Conservation (phyloP, 148 eudicot genomes). For the Rhododendron vialii region DNA sequence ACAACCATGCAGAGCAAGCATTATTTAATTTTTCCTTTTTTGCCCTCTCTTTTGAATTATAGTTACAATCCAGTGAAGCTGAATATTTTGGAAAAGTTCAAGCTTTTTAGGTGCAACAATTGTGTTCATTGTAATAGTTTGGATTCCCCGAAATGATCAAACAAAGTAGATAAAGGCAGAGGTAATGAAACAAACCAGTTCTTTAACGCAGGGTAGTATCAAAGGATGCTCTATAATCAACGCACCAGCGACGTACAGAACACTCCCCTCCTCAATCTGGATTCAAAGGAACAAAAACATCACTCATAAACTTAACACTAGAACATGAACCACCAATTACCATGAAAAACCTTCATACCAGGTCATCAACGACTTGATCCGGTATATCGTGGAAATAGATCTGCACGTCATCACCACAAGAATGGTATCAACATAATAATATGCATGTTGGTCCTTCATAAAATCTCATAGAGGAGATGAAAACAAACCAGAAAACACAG, state of each 20-base stretch:
- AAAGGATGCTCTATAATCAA: slow-evolving; percentile 87
- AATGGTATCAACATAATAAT: not conserved
- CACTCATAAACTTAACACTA: not conserved
- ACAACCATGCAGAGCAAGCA: not conserved
- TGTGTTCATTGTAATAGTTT: not conserved
- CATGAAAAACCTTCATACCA: slow-evolving; percentile 37
- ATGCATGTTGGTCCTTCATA: not conserved
- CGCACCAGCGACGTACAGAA: slow-evolving; percentile 78
- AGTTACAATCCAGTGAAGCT: too few species aligned
- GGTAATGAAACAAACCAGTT: slow-evolving; percentile 52
- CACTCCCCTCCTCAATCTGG: slow-evolving; percentile 81
- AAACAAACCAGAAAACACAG: not conserved
- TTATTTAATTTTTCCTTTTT: not conserved
- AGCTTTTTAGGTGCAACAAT: not conserved
- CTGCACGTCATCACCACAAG: slow-evolving; percentile 42
- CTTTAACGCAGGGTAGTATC: slow-evolving; percentile 70
- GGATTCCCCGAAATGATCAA: not conserved
- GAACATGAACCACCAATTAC: not conserved
- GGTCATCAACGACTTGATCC: slow-evolving; percentile 58
- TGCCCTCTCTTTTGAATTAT: too few species aligned
- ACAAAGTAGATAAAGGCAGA: not conserved
- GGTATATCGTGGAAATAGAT: slow-evolving; percentile 77
- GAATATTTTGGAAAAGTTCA: too few species aligned
- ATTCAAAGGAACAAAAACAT: slow-evolving; percentile 2
- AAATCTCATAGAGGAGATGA: not conserved